These are phyloP conservation scores for Echeveria elegans DNA, from an alignment of 164 flowering plant genomes.

Conservation along the genomic window DNA sequence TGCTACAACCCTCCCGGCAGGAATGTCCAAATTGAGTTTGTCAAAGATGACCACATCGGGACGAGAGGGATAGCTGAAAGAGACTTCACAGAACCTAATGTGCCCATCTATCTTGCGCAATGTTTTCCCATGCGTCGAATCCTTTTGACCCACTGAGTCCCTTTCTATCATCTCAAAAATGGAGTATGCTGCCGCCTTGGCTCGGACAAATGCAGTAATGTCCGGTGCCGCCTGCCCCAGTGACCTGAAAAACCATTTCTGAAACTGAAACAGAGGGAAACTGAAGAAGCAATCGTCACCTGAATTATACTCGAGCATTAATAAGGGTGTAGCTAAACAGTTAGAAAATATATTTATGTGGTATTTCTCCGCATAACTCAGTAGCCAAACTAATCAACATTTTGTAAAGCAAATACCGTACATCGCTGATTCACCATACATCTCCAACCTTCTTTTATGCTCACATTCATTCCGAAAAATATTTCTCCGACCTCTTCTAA, in stretches of 20 bases:
- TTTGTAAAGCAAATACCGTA: not conserved
- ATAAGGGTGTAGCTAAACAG: not conserved
- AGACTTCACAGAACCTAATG: constrained; percentile 60
- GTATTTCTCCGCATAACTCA: no score
- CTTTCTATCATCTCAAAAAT: constrained; percentile 91
- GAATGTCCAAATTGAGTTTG: constrained; percentile 53
- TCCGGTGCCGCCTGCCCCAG: constrained; percentile 94
- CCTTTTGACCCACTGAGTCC: constrained; percentile 37
- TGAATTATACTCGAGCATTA: not conserved
- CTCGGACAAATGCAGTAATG: constrained; percentile 71
- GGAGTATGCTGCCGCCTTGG: constrained; percentile 84
- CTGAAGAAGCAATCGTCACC: not conserved
- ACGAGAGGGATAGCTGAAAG: constrained; percentile 88
- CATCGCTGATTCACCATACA: not conserved
- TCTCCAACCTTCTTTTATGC: no score
- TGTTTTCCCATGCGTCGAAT: constrained; percentile 33
- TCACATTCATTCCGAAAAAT: no score
- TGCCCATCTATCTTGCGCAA: constrained; percentile 57
- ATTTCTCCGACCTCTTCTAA: no score
- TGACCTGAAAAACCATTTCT: constrained; percentile 39
- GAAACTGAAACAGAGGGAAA: not conserved
- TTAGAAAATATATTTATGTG: no score
- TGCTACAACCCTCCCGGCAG: constrained; percentile 80
- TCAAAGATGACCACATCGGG: constrained; percentile 65
- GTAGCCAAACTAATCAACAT: no score